These are phyloP conservation scores for Penicillium sp. DNA, from an alignment of 2,329 filamentous ascomycete genomes.

Conservation along the genomic window DNA sequence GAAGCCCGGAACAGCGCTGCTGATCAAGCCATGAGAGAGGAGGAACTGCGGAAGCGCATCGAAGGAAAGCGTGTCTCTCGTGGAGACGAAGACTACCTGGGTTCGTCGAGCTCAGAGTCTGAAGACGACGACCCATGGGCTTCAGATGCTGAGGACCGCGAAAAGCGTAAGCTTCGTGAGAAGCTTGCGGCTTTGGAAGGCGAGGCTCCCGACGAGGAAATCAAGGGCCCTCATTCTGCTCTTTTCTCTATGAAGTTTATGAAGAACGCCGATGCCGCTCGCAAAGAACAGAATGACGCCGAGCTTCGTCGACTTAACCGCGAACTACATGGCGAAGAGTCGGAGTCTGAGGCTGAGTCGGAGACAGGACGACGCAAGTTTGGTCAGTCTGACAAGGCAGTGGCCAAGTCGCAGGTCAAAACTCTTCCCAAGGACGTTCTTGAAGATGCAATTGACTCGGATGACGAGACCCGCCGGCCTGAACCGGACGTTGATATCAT, in stretches of 20 bases:
- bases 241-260: slow-evolving; percentile 91
- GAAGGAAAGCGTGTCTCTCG: slow-evolving; percentile 70
- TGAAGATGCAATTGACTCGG: slow-evolving; percentile 62
- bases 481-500: slow-evolving; percentile 44
- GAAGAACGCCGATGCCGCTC: slow-evolving; percentile 80
- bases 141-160: slow-evolving; percentile 48
- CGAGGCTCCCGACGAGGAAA: slow-evolving; percentile 44
- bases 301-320: slow-evolving; percentile 70
- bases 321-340: slow-evolving; percentile 68
- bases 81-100: slow-evolving; percentile 60
- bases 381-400: slow-evolving; percentile 38
- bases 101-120: slow-evolving; percentile 63
- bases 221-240: slow-evolving; percentile 60
- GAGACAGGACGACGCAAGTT: slow-evolving; percentile 66
- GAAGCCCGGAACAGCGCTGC: slow-evolving; percentile 76
- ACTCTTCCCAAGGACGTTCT: slow-evolving; percentile 57
- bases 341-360: slow-evolving; percentile 54
- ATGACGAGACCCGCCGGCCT: slow-evolving; percentile 42
- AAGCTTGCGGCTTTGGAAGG: slow-evolving; percentile 55
- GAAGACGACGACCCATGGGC: slow-evolving; percentile 63
- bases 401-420: slow-evolving; percentile 35
- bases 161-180: slow-evolving; percentile 42
- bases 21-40: slow-evolving; percentile 80
- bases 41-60: slow-evolving; percentile 78
- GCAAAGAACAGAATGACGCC: slow-evolving; percentile 79